Evolutionary conservation across 225 moss, liverwort and hornwort species (phyloP), one percentile per base, ranked within the genome.

Genomic region (Polytrichum commune): DNA sequence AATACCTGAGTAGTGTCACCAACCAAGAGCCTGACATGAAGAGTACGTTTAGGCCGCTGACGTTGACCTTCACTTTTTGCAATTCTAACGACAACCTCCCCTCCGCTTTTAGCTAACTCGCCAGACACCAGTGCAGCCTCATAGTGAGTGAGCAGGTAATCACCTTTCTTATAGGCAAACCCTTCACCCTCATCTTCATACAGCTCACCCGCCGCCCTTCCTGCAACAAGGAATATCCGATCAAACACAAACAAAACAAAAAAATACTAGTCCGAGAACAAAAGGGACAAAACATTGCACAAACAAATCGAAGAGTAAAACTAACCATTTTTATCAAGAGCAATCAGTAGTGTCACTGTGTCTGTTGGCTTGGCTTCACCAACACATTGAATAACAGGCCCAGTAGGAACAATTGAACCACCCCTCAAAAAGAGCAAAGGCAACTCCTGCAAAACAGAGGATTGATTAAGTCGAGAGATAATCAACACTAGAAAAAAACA

Each of bases 171-270:
- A 63, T 83, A 97, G 71, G 79, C 85, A 66, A 85, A 97, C 65
- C 97, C 85, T 29, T 91, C 94, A 16, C 85, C 94, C 63, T 82
- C 94, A 76, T 97, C 97, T 67, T 97, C 97, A 68, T 92, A 97
- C 56, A 92, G 76, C 8, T 73, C 81, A 73, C 94, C 97, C 0
- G 77, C 68, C 29, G 94, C 97, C 54, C 67, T 87, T 18, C 97
- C 95, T 96, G 83, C 33, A 46, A 46, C 4, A 46, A 46, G 16
- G 46, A 16, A 13, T 13, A 46, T 38, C 46, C 30, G 19, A 25
- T n/a, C 30, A 33, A 72, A 30, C 18, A 23, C 28, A 23, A 18
- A 0, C 24, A 27, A 19, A 33, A 18, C 0, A 8, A 19, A 60
- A 18, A 33, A 32, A 10, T 6, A 16, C 20, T 16, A 62, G 7